Conservation (phyloP, 1,284 basidiomycete species). For the Irpex sp. region DNA sequence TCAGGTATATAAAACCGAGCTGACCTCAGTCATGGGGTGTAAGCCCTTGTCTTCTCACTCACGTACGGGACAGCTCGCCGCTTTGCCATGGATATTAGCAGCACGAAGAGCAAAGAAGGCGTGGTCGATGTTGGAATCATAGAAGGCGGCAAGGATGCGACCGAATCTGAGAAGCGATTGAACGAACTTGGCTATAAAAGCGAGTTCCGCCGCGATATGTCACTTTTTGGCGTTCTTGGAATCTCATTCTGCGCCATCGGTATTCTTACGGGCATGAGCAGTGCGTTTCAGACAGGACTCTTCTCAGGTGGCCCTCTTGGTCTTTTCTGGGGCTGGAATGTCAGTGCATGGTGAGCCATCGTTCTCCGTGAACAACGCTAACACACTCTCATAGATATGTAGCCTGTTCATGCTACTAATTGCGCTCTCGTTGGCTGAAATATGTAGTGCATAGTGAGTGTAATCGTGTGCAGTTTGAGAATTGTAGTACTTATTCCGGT, state of each 20-base stretch:
- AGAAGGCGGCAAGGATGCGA: neutral
- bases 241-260: conserved; percentile 61
- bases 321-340: conserved; percentile 66
- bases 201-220: conserved; percentile 56
- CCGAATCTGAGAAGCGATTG: conserved; percentile 42
- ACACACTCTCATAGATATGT: conserved; percentile 37
- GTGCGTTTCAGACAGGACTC: conserved; percentile 51
- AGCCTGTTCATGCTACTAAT: conserved; percentile 60
- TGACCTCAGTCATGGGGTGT: too few species aligned
- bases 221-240: conserved; percentile 55
- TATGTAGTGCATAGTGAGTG: conserved; percentile 56
- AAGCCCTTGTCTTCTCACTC: neutral
- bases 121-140: neutral
- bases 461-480: neutral
- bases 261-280: conserved; percentile 58
- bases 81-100: neutral
- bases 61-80: neutral
- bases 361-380: neutral
- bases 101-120: neutral
- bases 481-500: neutral
- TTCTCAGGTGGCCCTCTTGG: conserved; percentile 59
- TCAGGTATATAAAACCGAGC: too few species aligned
- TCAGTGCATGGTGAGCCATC: conserved; percentile 25
- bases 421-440: conserved; percentile 53
- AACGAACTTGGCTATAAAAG: conserved; percentile 52